A percentile compares a stretch with the other conserved stretches of the same genome.
These are phyloP conservation scores for Linum tenue DNA, from an alignment of 345 rosid genomes.

Conservation along the genomic window DNA sequence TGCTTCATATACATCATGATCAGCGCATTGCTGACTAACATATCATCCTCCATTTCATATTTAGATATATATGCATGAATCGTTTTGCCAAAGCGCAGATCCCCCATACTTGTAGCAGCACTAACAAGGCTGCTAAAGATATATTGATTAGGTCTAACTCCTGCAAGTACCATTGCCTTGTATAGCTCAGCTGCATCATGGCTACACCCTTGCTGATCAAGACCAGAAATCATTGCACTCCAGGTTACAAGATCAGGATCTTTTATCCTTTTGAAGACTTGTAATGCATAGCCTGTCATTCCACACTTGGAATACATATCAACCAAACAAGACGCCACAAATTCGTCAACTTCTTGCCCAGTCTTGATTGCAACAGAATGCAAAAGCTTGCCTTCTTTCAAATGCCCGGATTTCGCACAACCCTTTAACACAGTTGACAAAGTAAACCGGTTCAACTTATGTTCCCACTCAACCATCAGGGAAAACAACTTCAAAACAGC, in stretches of 20 bases:
- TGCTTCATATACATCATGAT: constrained; percentile 36
- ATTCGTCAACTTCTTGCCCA: constrained; percentile 30
- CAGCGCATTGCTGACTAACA: constrained; percentile 28
- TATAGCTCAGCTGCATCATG: constrained; percentile 29
- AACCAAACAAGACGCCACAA: constrained; percentile 34
- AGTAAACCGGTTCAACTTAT: constrained; percentile 26
- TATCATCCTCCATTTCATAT: constrained; percentile 29
- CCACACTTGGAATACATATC: constrained; percentile 46
- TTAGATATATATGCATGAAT: constrained; percentile 35
- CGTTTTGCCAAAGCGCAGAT: constrained; percentile 23
- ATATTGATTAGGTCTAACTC: constrained; percentile 33
- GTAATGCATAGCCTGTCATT: constrained; percentile 24
- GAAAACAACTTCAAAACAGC: constrained; percentile 26
- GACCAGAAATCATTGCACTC: constrained; percentile 35
- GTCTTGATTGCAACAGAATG: constrained; percentile 33
- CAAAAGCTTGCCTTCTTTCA: constrained; percentile 28
- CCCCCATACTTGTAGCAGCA: constrained; percentile 20
- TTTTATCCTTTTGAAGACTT: constrained; percentile 26
- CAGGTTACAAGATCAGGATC: constrained; percentile 34
- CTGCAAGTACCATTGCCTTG: constrained; percentile 25
- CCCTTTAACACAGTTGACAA: constrained; percentile 34
- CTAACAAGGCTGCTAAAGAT: constrained; percentile 28
- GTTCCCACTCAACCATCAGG: constrained; percentile 26
- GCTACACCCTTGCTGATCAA: constrained; percentile 27
- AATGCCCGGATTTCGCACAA: constrained; percentile 21